A percentile compares a stretch with the other conserved stretches of the same genome.
phyloP scores from a whole-genome alignment of 1,284 basidiomycete genomes.

The Kwoniella shivajii region DNA sequence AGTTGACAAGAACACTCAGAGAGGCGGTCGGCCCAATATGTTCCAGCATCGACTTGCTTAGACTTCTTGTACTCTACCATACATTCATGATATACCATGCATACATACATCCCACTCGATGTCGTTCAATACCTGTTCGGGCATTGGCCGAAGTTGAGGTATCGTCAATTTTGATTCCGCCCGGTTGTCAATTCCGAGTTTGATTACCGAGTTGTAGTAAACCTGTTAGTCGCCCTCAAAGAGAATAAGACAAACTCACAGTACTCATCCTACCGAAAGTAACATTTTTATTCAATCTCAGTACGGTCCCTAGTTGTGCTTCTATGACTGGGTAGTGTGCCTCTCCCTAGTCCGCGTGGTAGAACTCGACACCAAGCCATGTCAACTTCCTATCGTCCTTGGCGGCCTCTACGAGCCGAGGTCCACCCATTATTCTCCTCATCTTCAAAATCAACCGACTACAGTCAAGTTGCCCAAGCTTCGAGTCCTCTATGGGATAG shows the following conservation, averaged over 20 bases:
- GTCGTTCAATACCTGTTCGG: not conserved
- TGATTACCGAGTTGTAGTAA: not conserved
- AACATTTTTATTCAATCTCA: too few relatives aligned
- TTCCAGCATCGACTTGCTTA: too few relatives aligned
- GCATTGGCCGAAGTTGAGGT: not conserved
- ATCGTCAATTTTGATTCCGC: not conserved
- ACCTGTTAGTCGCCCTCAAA: not conserved
- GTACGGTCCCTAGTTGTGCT: too few relatives aligned
- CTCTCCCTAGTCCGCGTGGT: not conserved
- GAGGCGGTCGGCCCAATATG: too few relatives aligned
- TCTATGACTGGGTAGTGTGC: too few relatives aligned
- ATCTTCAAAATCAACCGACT: not conserved
- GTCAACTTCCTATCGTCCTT: not conserved
- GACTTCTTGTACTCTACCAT: too few relatives aligned
- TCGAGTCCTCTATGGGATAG: slow-evolving; percentile 7
- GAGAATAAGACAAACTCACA: too few relatives aligned
- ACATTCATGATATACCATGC: too few relatives aligned
- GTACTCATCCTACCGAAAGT: too few relatives aligned
- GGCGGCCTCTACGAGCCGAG: slow-evolving; percentile 7
- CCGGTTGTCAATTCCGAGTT: not conserved
- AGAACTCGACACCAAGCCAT: not conserved
- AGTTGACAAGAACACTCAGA: not conserved
- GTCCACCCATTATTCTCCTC: slow-evolving; percentile 16
- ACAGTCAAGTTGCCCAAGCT: slow-evolving; percentile 14
- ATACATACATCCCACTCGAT: too few relatives aligned